phyloP scores from a whole-genome alignment of 78 protist species.

The Diacronema lutheri region DNA sequence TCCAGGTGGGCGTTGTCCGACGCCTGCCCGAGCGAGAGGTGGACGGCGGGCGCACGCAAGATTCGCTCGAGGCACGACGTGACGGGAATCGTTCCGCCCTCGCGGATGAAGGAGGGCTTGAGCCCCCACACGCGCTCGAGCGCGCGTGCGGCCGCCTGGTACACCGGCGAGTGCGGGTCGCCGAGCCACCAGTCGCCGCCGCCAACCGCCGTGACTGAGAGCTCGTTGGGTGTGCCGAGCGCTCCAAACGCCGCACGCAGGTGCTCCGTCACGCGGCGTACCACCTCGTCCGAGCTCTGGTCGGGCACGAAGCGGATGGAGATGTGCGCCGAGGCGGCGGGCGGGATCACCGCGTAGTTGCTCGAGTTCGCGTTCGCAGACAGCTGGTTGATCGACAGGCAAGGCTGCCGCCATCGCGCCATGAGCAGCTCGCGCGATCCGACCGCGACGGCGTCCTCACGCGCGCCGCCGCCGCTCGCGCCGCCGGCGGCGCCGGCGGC shows the following conservation, averaged over 20 bases:
- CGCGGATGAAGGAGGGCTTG: conserved; percentile 19
- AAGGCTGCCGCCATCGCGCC: conserved; percentile 43
- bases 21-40: conserved; percentile 46
- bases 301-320: conserved; percentile 4
- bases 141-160: neutral
- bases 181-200: conserved; percentile 36
- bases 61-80: neutral
- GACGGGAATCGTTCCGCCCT: conserved; percentile 32
- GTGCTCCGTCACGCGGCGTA: neutral
- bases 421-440: conserved; percentile 1
- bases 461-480: neutral
- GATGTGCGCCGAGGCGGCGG: neutral
- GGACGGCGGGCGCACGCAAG: conserved; percentile 34
- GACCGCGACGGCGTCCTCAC: too few species aligned
- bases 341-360: neutral
- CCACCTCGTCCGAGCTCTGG: neutral
- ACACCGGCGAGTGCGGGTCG: neutral
- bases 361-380: neutral
- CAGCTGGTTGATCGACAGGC: neutral
- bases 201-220: neutral
- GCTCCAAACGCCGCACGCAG: neutral
- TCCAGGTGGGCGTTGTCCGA: conserved; percentile 18
- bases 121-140: conserved; percentile 31
- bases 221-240: neutral
- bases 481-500: neutral